Evolutionary conservation across 768 basidiomycete genomes (phyloP).

Genomic region (Calocybe indica): DNA sequence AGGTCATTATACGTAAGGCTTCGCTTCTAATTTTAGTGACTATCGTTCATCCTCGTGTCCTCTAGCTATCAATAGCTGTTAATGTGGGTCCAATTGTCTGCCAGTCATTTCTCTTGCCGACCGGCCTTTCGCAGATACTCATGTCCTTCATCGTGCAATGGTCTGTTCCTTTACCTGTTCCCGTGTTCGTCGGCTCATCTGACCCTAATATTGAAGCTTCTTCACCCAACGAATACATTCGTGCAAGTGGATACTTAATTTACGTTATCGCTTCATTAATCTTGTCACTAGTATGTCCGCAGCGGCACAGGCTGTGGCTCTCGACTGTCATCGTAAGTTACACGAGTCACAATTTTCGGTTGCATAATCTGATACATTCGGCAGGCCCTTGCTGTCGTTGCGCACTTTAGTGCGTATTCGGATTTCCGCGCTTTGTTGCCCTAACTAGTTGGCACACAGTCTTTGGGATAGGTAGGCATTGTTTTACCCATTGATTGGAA

Average conservation of each 20-base stretch:
- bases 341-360: neutral
- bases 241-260: conserved; percentile 19
- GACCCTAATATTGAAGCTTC: conserved; percentile 19
- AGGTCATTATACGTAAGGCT: conserved; percentile 32
- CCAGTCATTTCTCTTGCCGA: neutral
- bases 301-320: conserved; percentile 27
- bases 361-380: neutral
- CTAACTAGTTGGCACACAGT: conserved; percentile 13
- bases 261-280: neutral
- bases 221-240: conserved; percentile 33
- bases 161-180: conserved; percentile 16
- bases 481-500: neutral
- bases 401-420: conserved; percentile 30
- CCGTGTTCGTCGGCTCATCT: neutral
- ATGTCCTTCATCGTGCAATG: conserved; percentile 38
- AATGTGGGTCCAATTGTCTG: conserved; percentile 22
- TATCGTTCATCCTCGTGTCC: neutral
- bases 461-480: conserved; percentile 32
- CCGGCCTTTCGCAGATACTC: conserved; percentile 20
- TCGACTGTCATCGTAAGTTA: conserved; percentile 26
- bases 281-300: conserved; percentile 26
- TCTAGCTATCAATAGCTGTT: conserved; percentile 28
- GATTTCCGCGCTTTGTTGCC: neutral
- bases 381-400: conserved; percentile 26
- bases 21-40: neutral